Percentiles rank a stretch among this genome's conserved stretches.
Conservation (phyloP, 768 basidiomycete species). For the Russula foetens region DNA sequence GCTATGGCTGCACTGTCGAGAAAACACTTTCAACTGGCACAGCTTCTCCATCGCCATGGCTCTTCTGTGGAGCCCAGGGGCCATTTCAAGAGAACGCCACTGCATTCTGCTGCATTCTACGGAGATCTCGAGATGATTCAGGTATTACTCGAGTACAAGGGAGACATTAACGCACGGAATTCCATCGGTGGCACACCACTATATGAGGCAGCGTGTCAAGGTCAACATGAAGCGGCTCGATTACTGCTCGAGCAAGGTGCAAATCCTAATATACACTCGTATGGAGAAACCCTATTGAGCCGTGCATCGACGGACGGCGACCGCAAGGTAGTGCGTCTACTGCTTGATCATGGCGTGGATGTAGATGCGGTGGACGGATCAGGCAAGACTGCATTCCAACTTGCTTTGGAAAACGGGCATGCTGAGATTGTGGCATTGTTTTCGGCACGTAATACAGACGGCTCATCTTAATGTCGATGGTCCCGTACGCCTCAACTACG, state of each 20-base stretch:
- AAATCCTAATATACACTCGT: no score
- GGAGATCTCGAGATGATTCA: background rate
- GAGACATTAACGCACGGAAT: background rate
- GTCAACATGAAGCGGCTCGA: no score
- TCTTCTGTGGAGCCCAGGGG: background rate
- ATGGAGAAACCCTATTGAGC: no score
- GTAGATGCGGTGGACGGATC: background rate
- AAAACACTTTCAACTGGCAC: background rate
- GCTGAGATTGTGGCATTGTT: background rate
- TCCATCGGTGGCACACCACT: no score
- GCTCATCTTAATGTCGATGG: no score
- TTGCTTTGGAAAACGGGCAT: background rate
- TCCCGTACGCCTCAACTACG: no score
- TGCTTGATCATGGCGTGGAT: no score
- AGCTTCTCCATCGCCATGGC: background rate
- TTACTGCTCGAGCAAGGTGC: no score
- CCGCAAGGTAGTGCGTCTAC: no score
- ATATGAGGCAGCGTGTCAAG: background rate
- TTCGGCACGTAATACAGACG: background rate
- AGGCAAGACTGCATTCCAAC: background rate
- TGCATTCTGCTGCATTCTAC: background rate
- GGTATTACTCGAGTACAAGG: background rate
- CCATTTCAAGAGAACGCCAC: fast-evolving
- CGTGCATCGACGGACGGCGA: no score
- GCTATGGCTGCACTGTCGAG: background rate